Percentiles rank a stretch among this genome's conserved stretches.
Conservation (phyloP, 2,329 filamentous ascomycete species). For the Ceratocystis ficicola region DNA sequence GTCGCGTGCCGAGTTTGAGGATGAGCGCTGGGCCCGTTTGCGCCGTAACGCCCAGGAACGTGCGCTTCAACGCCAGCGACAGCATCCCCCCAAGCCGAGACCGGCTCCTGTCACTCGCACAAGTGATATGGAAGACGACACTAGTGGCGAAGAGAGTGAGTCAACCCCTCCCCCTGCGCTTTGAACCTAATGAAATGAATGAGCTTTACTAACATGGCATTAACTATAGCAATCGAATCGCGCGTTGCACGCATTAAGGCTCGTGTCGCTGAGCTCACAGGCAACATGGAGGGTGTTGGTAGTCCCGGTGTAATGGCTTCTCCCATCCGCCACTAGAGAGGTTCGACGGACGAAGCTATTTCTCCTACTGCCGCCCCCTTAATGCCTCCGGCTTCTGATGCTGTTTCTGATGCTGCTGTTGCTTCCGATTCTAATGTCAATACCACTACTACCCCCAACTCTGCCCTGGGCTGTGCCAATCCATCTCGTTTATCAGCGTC, state of each 20-base stretch:
- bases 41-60: conserved; percentile 85
- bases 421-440: not conserved
- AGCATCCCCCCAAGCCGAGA: conserved; percentile 44
- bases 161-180: conserved; percentile 26
- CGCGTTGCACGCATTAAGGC: conserved; percentile 96
- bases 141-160: conserved; percentile 91
- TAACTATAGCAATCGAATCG: conserved; percentile 70
- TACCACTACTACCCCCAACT: not conserved
- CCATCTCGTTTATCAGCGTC: not conserved
- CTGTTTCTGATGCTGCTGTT: not conserved
- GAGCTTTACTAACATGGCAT: conserved; percentile 24
- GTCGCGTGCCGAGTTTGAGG: conserved; percentile 31
- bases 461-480: not conserved
- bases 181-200: not conserved
- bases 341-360: conserved; percentile 9
- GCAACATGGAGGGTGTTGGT: conserved; percentile 55
- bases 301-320: conserved; percentile 31
- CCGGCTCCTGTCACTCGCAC: conserved; percentile 9
- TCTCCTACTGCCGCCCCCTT: not conserved
- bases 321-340: conserved; percentile 23
- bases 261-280: conserved; percentile 84
- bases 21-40: conserved; percentile 92
- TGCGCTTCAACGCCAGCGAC: conserved; percentile 51
- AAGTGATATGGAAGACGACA: conserved; percentile 62
- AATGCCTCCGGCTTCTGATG: not conserved